Evolutionary conservation across 495 filamentous ascomycete species (phyloP), one percentile per base, ranked within the genome.

Genomic region (Penicillium crystallinum): DNA sequence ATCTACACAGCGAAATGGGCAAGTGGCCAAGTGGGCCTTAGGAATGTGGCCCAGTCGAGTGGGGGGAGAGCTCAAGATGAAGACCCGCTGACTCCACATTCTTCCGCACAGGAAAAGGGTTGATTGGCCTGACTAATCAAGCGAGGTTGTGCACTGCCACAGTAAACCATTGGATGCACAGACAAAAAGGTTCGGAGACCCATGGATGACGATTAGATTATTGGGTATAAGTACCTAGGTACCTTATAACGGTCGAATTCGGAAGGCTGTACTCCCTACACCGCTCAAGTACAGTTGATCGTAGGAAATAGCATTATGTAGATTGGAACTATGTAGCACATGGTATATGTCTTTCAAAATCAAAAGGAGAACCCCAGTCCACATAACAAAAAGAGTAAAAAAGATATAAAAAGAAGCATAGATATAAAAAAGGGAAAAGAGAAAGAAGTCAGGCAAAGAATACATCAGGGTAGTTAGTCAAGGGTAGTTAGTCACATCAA

Each of bases 281-380:
- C n/a, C n/a, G n/a, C n/a, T n/a, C n/a, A n/a, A n/a, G n/a, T n/a
- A n/a, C n/a, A n/a, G n/a, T n/a, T n/a, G n/a, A n/a, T n/a, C 17
- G 14, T 6, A 25, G n/a, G 14, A 41, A 27, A 27, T 27, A 42
- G 44, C n/a, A 56, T 46, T 56, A 54, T 57, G 58, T 34, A 59
- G 49, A 48, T 51, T 39, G 42, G 49, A 40, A 31, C 27, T 48
- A 33, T 54, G 43, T 41, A 57, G 21, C 47, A 57, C 49, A 58
- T 64, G 59, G 62, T 64, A 64, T 64, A 53, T 55, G 51, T 61
- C 56, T 58, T 50, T 45, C 40, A 59, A 59, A 50, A 62, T 58
- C 52, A 44, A 37, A 3, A 31, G 30, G n/a, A 23, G 29, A 39
- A 42, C 39, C 52, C 52, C 53, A 47, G 34, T 63, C 59, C 53